phyloP scores from a whole-genome alignment of 2,329 filamentous ascomycete species.

The Apiospora malaysiana region DNA sequence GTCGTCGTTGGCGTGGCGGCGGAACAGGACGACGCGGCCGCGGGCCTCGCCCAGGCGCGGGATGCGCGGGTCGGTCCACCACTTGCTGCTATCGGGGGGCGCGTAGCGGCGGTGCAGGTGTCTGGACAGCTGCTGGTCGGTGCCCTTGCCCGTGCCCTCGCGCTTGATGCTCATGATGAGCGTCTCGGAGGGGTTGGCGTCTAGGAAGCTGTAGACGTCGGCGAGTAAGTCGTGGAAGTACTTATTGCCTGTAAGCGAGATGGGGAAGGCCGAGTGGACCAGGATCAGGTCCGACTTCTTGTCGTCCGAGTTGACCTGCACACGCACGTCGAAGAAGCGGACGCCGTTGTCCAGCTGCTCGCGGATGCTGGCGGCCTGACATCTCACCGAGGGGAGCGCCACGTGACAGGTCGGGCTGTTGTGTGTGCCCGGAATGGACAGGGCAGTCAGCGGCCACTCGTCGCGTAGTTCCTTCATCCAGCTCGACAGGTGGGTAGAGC shows the following conservation, averaged over 20 bases:
- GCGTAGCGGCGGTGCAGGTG: conserved; percentile 78
- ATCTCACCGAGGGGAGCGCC: conserved; percentile 90
- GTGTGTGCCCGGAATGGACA: conserved; percentile 94
- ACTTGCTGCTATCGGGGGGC: conserved; percentile 56
- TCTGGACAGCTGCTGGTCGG: conserved; percentile 77
- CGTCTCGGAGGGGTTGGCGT: conserved; percentile 78
- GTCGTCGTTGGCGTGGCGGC: conserved; percentile 75
- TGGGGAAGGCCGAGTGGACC: conserved; percentile 89
- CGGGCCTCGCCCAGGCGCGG: conserved; percentile 80
- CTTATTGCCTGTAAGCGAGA: conserved; percentile 81
- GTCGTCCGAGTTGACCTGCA: conserved; percentile 56
- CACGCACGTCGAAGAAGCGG: conserved; percentile 91
- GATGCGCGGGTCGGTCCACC: conserved; percentile 80
- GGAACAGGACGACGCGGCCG: conserved; percentile 82
- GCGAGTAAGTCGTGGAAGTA: conserved; percentile 77
- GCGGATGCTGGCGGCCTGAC: conserved; percentile 79
- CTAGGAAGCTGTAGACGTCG: conserved; percentile 76
- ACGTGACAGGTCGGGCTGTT: conserved; percentile 87
- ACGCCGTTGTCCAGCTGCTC: conserved; percentile 89
- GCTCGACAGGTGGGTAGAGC: conserved; percentile 68
- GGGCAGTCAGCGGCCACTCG: conserved; percentile 73
- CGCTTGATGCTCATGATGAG: conserved; percentile 89
- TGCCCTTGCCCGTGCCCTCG: conserved; percentile 82
- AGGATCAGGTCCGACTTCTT: conserved; percentile 74
- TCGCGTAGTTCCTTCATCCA: conserved; percentile 86